Evolutionary conservation across 352 stramenopile genomes (phyloP), one percentile per base, ranked within the genome.

Genomic region (Peronospora destructor): DNA sequence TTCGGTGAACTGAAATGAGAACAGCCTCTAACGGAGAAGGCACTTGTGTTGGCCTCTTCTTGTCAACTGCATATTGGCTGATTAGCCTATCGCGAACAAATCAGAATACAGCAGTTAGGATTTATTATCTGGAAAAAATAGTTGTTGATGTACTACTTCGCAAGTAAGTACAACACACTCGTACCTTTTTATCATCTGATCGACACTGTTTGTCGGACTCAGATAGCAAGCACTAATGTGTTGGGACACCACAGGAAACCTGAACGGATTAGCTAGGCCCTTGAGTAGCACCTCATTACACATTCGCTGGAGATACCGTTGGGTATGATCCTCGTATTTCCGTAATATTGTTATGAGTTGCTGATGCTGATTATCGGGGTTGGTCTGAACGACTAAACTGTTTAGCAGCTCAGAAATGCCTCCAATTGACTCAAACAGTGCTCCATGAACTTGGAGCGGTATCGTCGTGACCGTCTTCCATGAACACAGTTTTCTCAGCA

Each of bases 401-500:
- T 89, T 89, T 21, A 82, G 33, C 2, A 92, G 42, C 45, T 94
- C 79, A 1, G 81, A 76, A 33, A 89, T 61, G 1, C 73, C 74
- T 35, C 84, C 84, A 45, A 91, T 74, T 9, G 65, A 88, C 49
- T 92, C 84, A 25, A 94, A 92, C 0, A 94, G 48, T 17, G 76
- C 77, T 25, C 77, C 84, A 39, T 94, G 84, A 17, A 91, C 71
- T 33, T 78, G 65, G 25, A 94, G 66, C 3, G 84, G 84, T 40
- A 94, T 91, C 23, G 73, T 86, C 13, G 76, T 64, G 28, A 92
- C 61, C 11, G 57, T 48, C 13, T 57, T 60, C 68, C 78, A 87
- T 0, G 64, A 53, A 28, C 79, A 90, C 11, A 94, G 25, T 12
- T 73, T 73, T 30, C 66, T 70, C 23, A 91, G 26, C 28, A 92